Base-by-base conservation (phyloP, 2,329 filamentous ascomycete genomes). In the Epichloe hybrida region DNA sequence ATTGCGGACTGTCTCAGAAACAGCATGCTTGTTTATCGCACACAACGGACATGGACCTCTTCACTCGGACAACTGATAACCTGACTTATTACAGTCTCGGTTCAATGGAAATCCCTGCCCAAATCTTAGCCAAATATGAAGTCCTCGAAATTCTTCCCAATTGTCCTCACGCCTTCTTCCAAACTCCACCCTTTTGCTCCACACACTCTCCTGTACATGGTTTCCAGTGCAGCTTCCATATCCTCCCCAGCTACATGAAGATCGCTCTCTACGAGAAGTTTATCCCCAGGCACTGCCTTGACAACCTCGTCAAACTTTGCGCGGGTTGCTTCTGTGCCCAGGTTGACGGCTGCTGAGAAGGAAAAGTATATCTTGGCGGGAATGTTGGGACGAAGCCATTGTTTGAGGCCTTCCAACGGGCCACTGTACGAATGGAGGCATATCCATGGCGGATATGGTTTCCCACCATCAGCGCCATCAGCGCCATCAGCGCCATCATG, bases 401-500 rank as follows among this genome's bases (percentile, higher is more conserved):
- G 88, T 56, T 78, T 83, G 38, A 96, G 69, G 35, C 83, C 76
- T 51, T 93, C 83, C 11, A 80, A 73, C 5, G 84, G 77, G 0
- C 88, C 91, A 46, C 86, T 94, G 66, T 89, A 98, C 0, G 90
- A 96, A 66, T 98, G 93, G 53, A 98, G 79, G 62, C 93, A 98
- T 62, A 97, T 84, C 8, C 90, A 74, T 1, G 90, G 89, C 4
- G 93, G 90, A 58, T 84, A 97, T 0, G 86, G 83, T 53, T 76
- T 81, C 1, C 53, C 54, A 31, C 23, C 23, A 23, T 23, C 5
- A 23, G 2, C 41, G 27, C 8, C 49, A 3, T 40, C 59, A 31
- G n/a, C n/a, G 34, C 23, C 23, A 23, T 23, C 5, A 23, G 2
- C 41, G 27, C 8, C 49, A 3, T 40, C 59, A 31, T 62, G 58